Evolutionary conservation across 2,329 filamentous ascomycete species (phyloP).

Genomic region (Thelonectria discophora): DNA sequence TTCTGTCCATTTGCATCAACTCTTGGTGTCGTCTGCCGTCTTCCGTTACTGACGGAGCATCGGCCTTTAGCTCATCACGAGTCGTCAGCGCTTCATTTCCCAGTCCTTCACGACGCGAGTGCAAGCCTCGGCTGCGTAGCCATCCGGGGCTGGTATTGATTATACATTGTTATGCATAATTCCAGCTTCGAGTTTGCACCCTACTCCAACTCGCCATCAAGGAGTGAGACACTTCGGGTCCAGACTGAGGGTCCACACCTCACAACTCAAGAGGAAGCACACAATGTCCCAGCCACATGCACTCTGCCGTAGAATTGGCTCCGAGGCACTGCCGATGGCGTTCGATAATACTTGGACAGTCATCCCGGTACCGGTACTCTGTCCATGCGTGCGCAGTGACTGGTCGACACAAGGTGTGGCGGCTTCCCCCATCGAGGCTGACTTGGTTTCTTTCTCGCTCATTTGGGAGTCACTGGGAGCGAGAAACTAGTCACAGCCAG

Average conservation of each 20-base stretch:
- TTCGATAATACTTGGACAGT: slow-evolving; percentile 36
- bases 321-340: slow-evolving; percentile 41
- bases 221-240: neutral
- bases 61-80: slow-evolving; percentile 24
- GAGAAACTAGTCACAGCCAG: slow-evolving; percentile 10
- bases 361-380: slow-evolving; percentile 17
- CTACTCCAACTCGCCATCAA: neutral
- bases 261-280: slow-evolving; percentile 27
- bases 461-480: neutral
- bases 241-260: slow-evolving; percentile 4
- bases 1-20: slow-evolving; percentile 29
- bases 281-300: slow-evolving; percentile 24
- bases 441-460: slow-evolving; percentile 12
- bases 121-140: slow-evolving; percentile 36
- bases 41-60: slow-evolving; percentile 26
- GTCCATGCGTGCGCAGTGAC: slow-evolving; percentile 1
- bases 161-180: neutral
- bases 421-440: slow-evolving; percentile 10
- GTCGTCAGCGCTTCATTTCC: slow-evolving; percentile 41
- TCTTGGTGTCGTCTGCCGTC: slow-evolving; percentile 27
- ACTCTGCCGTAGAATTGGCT: slow-evolving; percentile 24
- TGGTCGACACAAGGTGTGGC: slow-evolving; percentile 20
- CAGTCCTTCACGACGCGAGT: slow-evolving; percentile 28
- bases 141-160: slow-evolving; percentile 27
- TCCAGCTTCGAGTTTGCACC: slow-evolving; percentile 5